Base-by-base conservation (phyloP, 805 yeast species). In the Barnettozyma sucrosica region DNA sequence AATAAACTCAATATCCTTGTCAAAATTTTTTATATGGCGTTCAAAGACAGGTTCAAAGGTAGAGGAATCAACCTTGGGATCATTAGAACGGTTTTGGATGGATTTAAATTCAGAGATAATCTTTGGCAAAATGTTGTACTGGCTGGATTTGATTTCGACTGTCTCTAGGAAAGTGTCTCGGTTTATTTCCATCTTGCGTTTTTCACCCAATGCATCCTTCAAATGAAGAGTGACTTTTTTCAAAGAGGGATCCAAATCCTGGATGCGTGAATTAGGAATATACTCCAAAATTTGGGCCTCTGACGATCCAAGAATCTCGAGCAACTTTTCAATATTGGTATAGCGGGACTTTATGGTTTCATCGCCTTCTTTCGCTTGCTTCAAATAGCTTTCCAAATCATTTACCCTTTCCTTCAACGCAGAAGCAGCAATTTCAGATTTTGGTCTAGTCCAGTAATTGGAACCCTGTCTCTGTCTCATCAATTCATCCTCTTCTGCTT, bases 311-410 rank as follows among this genome's bases (percentile, higher is more conserved):
- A 72, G 74, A 5, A 75, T 62, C 36, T 62, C 65, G 20, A 88
- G 55, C 9, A 62, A 58, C 1, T 74, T 70, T 47, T 72, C 75
- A 42, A 85, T 68, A n/a, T 73, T 70, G 1, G 61, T 53, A 52
- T 79, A 77, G 42, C 76, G 75, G 3, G 65, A 60, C 6, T 63
- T 55, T 0, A 87, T 76, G 2, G 74, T 66, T 3, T 62, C 62
- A 62, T 89, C 96, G 8, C 93, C 85, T 4, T 66, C 58, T 25
- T 66, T 64, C 1, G 95, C 93, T 51, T 79, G 79, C 1, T 57
- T 55, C 16, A 85, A 61, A 56, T 81, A 83, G 3, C 57, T 60
- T 28, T 69, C 70, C 59, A 83, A 67, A 19, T 72, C 72, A 2
- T 59, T 57, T 2, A 81, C 58, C 43, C 74, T 74, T 4, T 64